Evolutionary conservation across 352 stramenopile genomes (phyloP).

Genomic region (Phytopythium delawarense): DNA sequence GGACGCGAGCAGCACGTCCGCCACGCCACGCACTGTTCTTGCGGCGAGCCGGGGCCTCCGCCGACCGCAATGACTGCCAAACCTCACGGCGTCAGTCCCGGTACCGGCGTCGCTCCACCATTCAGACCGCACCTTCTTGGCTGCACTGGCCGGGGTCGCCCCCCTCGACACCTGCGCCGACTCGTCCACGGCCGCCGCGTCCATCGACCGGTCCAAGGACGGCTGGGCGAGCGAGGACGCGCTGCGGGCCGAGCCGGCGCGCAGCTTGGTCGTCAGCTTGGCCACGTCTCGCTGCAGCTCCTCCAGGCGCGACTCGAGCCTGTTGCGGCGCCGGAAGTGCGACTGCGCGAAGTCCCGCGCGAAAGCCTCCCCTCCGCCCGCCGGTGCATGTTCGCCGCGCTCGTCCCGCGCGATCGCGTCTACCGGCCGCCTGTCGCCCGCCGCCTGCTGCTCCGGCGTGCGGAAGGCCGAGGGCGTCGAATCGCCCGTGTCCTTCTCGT

Average conservation of each 20-base stretch:
- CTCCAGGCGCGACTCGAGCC: conserved; percentile 57
- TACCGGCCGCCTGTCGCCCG: neutral
- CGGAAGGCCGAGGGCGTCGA: neutral
- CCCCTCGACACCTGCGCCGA: neutral
- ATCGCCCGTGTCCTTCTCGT: too few relatives aligned
- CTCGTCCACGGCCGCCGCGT: neutral
- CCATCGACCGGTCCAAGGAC: conserved; percentile 24
- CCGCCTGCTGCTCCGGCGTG: conserved; percentile 1
- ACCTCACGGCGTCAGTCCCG: neutral
- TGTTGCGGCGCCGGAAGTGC: conserved; percentile 48
- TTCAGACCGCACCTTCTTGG: neutral
- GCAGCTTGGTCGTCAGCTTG: conserved; percentile 67
- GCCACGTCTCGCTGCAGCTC: conserved; percentile 75
- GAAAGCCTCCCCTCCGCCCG: neutral
- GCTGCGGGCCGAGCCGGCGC: conserved; percentile 28
- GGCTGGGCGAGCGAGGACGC: conserved; percentile 12
- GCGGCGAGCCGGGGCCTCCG: neutral
- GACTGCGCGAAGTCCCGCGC: conserved; percentile 25
- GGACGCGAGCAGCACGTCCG: neutral
- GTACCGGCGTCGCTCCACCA: neutral
- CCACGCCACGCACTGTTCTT: neutral
- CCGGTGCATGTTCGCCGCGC: neutral
- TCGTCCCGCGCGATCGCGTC: neutral
- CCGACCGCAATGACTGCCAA: neutral
- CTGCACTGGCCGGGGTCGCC: neutral